These are phyloP conservation scores for Noccaea caerulescens DNA, from an alignment of 345 rosid species.

Conservation along the genomic window DNA sequence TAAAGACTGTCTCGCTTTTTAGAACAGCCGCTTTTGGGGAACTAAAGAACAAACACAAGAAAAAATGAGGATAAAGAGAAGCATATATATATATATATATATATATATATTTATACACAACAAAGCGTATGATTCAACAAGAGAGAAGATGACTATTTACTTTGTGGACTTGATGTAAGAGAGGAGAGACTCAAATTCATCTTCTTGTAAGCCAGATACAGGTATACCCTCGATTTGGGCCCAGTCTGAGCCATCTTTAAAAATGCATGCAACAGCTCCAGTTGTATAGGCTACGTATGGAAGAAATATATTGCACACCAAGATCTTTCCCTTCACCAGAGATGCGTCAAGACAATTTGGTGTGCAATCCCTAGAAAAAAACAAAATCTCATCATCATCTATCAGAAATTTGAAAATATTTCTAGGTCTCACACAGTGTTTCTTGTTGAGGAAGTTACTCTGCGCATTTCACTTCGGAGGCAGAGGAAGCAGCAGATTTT, in stretches of 20 bases:
- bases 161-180: slow-evolving; percentile 37
- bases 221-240: slow-evolving; percentile 26
- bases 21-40: slow-evolving; percentile 38
- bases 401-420: not conserved
- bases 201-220: not conserved
- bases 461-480: not conserved
- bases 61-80: not conserved
- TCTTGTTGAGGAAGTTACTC: slow-evolving; percentile 30
- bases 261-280: slow-evolving; percentile 40
- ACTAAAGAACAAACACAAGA: slow-evolving; percentile 3
- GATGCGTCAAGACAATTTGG: slow-evolving; percentile 21
- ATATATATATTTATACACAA: not conserved
- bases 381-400: not conserved
- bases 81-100: not conserved
- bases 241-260: slow-evolving; percentile 1
- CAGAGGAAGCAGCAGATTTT: slow-evolving; percentile 19
- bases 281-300: not conserved
- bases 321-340: slow-evolving; percentile 49
- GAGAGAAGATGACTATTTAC: slow-evolving; percentile 38
- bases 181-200: slow-evolving; percentile 5
- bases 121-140: not conserved
- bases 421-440: slow-evolving; percentile 7
- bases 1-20: slow-evolving; percentile 37
- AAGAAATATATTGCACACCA: slow-evolving; percentile 33
- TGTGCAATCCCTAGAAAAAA: slow-evolving; percentile 31